Conservation (phyloP, 192 early-diverging fungal genomes). For the Linnemannia exigua region DNA sequence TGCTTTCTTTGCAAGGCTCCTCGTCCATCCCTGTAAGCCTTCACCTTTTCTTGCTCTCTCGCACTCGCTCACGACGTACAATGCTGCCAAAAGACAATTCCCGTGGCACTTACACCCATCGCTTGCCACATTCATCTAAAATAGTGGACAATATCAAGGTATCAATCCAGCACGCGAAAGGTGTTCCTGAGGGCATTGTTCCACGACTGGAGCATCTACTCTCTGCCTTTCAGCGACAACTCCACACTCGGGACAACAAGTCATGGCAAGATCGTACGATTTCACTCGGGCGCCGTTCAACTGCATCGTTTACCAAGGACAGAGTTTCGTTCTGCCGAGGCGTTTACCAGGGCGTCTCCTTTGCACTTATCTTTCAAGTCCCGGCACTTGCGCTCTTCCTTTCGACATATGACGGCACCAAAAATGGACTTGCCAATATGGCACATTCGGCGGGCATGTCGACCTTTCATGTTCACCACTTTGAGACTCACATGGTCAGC, state of each 20-base stretch:
- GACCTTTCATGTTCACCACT: constrained; percentile 13
- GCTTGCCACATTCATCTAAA: not conserved
- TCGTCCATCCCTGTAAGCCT: constrained; percentile 53
- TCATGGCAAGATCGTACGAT: not conserved
- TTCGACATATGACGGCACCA: constrained; percentile 42
- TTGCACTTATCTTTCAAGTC: constrained; percentile 42
- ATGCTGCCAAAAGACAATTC: not conserved
- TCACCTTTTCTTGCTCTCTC: not conserved
- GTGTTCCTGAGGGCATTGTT: constrained; percentile 15
- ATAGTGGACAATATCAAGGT: constrained; percentile 38
- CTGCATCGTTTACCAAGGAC: not conserved
- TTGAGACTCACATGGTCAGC: constrained; percentile 36
- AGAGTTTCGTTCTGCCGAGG: constrained; percentile 22
- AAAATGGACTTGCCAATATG: constrained; percentile 13
- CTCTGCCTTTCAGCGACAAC: constrained; percentile 3
- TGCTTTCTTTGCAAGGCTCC: constrained; percentile 44
- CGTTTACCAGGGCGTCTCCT: constrained; percentile 30
- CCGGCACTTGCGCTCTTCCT: constrained; percentile 43
- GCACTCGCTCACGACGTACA: not conserved
- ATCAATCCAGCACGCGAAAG: constrained; percentile 20
- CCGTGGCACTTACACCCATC: not conserved
- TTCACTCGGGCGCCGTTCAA: not conserved
- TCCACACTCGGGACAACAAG: constrained; percentile 11
- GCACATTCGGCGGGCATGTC: constrained; percentile 1
- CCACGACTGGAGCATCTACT: constrained; percentile 30